Base-by-base conservation (phyloP, 116 monocot genomes). In the Thalassia testudinum region DNA sequence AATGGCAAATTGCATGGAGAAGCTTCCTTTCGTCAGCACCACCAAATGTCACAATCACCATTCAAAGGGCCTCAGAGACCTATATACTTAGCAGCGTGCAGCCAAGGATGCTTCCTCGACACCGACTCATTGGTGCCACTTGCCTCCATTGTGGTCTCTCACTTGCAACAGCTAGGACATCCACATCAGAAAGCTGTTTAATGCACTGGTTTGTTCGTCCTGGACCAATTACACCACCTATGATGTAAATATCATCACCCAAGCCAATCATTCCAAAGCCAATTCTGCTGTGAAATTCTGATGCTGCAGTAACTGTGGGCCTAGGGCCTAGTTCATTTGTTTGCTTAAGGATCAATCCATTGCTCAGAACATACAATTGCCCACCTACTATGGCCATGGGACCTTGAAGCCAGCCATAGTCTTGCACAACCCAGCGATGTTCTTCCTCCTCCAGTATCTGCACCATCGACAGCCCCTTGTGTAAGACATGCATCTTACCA, bases 261-360 rank as follows among this genome's bases (percentile, higher is more conserved):
- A n/a, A n/a, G n/a, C n/a, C n/a, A n/a, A n/a, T 81, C 88, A 88
- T 85, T 20, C 88, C 87, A 53, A 76, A 97, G 1, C 79, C 88
- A 21, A 97, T 88, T 37, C 95, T 53, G 63, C 95, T 84, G 53
- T 77, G 89, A 60, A 88, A 84, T 47, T 82, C 88, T 0, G 78
- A 65, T 21, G 82, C 78, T 40, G 77, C 78, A 5, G 78, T 69
- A 20, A 85, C 77, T 40, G 72, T 53, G 50, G 70, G 62, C 42
- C 51, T 72, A 1, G 53, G 47, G 30, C 37, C 25, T 1, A 26
- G 43, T 24, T 43, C 54, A 21, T 50, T 61, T 45, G 55, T 62
- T 59, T 88, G 88, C 66, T 78, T 88, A 27, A 62, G 65, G 42
- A 97, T 82, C n/a, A 70, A 62, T 0, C 88, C 69, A 26, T 88